Conservation (phyloP, 2,329 filamentous ascomycete genomes). For the Colletotrichum filicis region DNA sequence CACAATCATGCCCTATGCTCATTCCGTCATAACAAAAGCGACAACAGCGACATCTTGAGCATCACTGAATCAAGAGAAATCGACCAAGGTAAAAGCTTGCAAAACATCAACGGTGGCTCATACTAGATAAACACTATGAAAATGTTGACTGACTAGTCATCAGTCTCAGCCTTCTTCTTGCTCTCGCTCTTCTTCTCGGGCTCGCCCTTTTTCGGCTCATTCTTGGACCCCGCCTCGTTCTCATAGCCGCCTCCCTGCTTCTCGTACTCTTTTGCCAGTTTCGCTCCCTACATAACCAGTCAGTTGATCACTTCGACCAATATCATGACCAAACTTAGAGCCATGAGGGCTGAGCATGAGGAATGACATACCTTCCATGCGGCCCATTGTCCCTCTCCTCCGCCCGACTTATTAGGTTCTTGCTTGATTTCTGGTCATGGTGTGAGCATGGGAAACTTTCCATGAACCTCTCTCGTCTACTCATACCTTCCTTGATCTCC, state of each 20-base stretch:
- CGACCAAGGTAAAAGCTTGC: background rate
- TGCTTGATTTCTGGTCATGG: conserved; percentile 49
- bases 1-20: background rate
- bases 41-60: background rate
- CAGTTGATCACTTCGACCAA: fast-evolving
- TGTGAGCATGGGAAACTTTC: background rate
- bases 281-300: conserved; percentile 41
- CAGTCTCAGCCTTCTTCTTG: conserved; percentile 37
- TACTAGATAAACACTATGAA: background rate
- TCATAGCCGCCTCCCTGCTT: conserved; percentile 53
- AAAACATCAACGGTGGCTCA: background rate
- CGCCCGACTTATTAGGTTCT: conserved; percentile 53
- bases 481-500: conserved; percentile 50
- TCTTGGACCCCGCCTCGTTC: conserved; percentile 53
- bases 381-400: conserved; percentile 46
- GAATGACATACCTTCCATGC: conserved; percentile 31
- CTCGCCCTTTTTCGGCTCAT: conserved; percentile 44
- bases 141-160: background rate
- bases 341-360: fast-evolving
- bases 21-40: background rate
- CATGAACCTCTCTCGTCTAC: fast-evolving
- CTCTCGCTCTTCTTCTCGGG: conserved; percentile 41
- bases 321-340: background rate
- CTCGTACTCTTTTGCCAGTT: conserved; percentile 55
- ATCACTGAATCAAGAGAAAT: background rate